Evolutionary conservation across 2,329 filamentous ascomycete genomes (phyloP).

Genomic region (Diaporthe humulicola): DNA sequence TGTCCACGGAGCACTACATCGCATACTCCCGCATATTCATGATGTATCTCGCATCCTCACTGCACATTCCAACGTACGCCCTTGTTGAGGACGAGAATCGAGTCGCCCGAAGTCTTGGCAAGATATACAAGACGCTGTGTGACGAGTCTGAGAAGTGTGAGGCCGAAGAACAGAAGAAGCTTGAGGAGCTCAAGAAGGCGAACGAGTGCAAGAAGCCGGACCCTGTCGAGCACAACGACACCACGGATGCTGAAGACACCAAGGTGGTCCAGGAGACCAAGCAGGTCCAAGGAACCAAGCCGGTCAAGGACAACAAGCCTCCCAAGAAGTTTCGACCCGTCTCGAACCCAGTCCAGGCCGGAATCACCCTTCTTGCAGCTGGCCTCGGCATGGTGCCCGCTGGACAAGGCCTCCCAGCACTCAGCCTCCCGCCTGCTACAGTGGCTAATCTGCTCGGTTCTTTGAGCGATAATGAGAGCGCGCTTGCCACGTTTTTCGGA

Average conservation of each 20-base stretch:
- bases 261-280: constrained; percentile 73
- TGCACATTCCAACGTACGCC: constrained; percentile 75
- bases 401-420: constrained; percentile 56
- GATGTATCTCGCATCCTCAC: constrained; percentile 76
- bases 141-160: constrained; percentile 50
- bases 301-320: constrained; percentile 71
- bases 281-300: constrained; percentile 67
- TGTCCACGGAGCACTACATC: constrained; percentile 84
- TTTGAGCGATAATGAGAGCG: constrained; percentile 82
- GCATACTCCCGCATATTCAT: constrained; percentile 81
- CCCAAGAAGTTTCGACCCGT: constrained; percentile 78
- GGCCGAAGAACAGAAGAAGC: constrained; percentile 47
- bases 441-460: constrained; percentile 85
- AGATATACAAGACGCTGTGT: constrained; percentile 77
- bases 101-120: constrained; percentile 80
- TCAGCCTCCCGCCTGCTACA: constrained; percentile 79
- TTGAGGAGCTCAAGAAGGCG: constrained; percentile 21
- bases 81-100: constrained; percentile 81
- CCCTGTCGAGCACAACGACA: constrained; percentile 44
- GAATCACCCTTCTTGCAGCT: constrained; percentile 77
- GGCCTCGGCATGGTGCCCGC: constrained; percentile 85
- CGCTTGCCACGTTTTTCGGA: constrained; percentile 89
- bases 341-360: constrained; percentile 62
- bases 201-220: constrained; percentile 16
- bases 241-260: constrained; percentile 73